Percentiles rank a stretch among this genome's conserved stretches.
These are phyloP conservation scores for Penicillium sp. DNA, from an alignment of 2,329 filamentous ascomycete genomes.

Conservation along the genomic window DNA sequence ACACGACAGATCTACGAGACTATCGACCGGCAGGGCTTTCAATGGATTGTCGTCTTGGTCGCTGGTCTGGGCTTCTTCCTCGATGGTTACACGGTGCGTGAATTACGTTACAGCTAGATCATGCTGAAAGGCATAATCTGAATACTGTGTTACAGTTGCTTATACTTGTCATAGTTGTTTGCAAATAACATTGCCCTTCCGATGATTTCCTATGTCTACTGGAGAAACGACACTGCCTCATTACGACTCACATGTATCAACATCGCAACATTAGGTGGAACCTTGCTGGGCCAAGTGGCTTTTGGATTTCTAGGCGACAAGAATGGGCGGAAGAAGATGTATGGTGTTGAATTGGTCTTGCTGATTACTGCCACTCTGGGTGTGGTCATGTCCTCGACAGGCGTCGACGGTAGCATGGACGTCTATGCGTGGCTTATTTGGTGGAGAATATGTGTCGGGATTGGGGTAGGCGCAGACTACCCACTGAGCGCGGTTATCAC, in stretches of 20 bases:
- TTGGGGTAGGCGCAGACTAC: slow-evolving; percentile 67
- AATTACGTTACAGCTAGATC: background rate
- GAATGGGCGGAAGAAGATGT: slow-evolving; percentile 52
- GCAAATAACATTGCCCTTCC: slow-evolving; percentile 53
- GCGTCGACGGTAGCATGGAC: slow-evolving; percentile 45
- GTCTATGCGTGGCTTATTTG: slow-evolving; percentile 48
- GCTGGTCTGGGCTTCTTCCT: slow-evolving; percentile 53
- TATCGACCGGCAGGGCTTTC: slow-evolving; percentile 44
- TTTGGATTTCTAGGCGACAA: slow-evolving; percentile 51
- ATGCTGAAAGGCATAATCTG: background rate
- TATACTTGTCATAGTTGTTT: slow-evolving; percentile 39
- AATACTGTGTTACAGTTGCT: background rate
- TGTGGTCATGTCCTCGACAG: slow-evolving; percentile 47
- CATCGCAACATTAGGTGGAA: slow-evolving; percentile 48
- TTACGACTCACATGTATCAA: slow-evolving; percentile 44
- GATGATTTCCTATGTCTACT: slow-evolving; percentile 51
- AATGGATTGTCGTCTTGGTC: slow-evolving; percentile 47
- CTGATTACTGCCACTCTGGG: slow-evolving; percentile 49
- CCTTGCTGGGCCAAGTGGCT: slow-evolving; percentile 48
- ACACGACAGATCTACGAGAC: slow-evolving; percentile 47
- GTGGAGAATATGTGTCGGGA: slow-evolving; percentile 51
- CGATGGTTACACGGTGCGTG: slow-evolving; percentile 45
- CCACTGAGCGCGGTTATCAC: slow-evolving; percentile 67
- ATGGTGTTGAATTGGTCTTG: slow-evolving; percentile 51
- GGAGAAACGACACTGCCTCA: slow-evolving; percentile 39